These are phyloP conservation scores for Talaromyces ruber DNA, from an alignment of 495 filamentous ascomycete species.

Conservation along the genomic window DNA sequence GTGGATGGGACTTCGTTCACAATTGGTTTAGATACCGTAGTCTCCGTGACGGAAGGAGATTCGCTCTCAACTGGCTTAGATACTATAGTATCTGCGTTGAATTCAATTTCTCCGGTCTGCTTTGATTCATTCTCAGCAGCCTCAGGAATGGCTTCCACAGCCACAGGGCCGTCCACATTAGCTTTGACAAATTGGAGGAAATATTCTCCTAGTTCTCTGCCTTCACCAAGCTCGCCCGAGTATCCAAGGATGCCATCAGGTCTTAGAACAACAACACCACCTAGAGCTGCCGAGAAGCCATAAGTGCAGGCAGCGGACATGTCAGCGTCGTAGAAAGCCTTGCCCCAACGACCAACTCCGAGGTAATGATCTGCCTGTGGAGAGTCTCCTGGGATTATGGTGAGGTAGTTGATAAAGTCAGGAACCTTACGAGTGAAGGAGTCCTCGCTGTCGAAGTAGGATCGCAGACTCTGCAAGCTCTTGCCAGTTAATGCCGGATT, in stretches of 20 bases:
- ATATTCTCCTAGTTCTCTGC: background rate
- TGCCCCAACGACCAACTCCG: background rate
- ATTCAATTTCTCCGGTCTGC: background rate
- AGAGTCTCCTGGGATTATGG: background rate
- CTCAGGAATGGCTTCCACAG: background rate
- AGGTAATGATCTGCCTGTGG: background rate
- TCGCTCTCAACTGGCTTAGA: background rate
- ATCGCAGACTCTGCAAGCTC: background rate
- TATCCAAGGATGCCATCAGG: conserved; percentile 1
- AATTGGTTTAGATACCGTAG: background rate
- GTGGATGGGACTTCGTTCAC: background rate
- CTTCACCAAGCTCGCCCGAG: background rate
- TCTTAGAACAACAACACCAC: background rate
- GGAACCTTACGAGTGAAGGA: background rate
- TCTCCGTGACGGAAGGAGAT: background rate
- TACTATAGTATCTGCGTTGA: background rate
- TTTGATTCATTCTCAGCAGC: background rate
- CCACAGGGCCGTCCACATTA: background rate
- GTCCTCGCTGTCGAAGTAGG: background rate
- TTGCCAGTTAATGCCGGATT: background rate
- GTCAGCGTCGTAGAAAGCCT: background rate
- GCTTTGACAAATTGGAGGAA: background rate
- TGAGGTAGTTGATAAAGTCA: background rate
- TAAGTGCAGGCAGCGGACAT: background rate
- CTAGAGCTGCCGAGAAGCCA: background rate